A percentile compares a stretch with the other conserved stretches of the same genome.
phyloP scores from a whole-genome alignment of 441 rosid species.

The Erysimum pusillum region DNA sequence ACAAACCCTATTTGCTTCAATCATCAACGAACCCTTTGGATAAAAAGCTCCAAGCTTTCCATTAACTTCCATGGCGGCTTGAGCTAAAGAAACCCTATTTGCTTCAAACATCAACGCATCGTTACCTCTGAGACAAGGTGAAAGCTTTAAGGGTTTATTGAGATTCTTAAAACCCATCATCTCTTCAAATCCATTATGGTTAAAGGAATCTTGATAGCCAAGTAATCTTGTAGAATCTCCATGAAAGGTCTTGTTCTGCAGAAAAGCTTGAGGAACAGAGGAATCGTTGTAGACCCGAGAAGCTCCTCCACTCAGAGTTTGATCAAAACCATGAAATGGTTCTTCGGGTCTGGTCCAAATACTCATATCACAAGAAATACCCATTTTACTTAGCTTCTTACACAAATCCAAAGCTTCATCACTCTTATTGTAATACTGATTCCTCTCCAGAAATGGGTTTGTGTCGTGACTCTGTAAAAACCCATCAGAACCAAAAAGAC shows the following conservation, averaged over 20 bases:
- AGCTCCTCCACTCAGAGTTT: conserved; percentile 33
- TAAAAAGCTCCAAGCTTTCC: neutral
- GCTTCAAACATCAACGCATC: conserved; percentile 36
- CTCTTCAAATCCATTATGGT: conserved; percentile 39
- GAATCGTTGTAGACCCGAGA: conserved; percentile 41
- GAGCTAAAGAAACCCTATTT: conserved; percentile 44
- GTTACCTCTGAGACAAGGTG: conserved; percentile 49
- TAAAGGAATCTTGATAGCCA: conserved; percentile 48
- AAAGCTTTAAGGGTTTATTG: conserved; percentile 36
- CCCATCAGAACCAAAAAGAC: conserved; percentile 46
- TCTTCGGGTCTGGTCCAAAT: conserved; percentile 44
- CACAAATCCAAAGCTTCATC: conserved; percentile 54
- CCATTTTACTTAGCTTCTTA: conserved; percentile 54
- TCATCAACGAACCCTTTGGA: conserved; percentile 32
- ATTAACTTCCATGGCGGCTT: conserved; percentile 32
- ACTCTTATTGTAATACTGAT: conserved; percentile 38
- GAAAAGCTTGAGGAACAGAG: conserved; percentile 31
- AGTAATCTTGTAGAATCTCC: conserved; percentile 45
- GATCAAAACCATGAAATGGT: too few species aligned
- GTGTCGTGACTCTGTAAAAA: conserved; percentile 47
- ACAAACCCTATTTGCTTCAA: conserved; percentile 44
- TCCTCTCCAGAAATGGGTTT: conserved; percentile 46
- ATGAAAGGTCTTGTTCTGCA: conserved; percentile 14
- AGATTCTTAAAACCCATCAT: conserved; percentile 42
- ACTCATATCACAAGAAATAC: conserved; percentile 53